Percentiles rank a stretch among this genome's conserved stretches.
These are phyloP conservation scores for Lentithecium fluviatile DNA, from an alignment of 495 filamentous ascomycete genomes.

Conservation along the genomic window DNA sequence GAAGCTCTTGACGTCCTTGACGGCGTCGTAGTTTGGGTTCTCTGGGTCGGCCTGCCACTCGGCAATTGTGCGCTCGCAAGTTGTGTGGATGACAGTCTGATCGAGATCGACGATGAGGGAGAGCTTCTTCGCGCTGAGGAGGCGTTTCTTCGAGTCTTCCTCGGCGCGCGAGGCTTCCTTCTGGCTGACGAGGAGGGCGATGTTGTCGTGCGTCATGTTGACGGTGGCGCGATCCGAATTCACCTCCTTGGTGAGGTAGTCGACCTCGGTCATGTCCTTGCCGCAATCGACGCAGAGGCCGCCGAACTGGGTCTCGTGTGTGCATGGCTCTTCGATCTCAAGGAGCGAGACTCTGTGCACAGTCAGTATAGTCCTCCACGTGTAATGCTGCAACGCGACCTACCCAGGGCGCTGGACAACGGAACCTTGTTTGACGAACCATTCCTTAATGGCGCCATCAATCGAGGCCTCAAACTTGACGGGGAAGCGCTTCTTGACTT, in stretches of 20 bases:
- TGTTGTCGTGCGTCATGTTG: conserved; percentile 90
- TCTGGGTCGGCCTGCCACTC: conserved; percentile 88
- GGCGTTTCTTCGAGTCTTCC: conserved; percentile 76
- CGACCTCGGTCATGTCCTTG: conserved; percentile 90
- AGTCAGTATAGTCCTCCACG: conserved; percentile 24
- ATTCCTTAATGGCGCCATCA: conserved; percentile 72
- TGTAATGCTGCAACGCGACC: background rate
- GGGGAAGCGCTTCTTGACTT: conserved; percentile 69
- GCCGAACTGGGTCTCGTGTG: conserved; percentile 85
- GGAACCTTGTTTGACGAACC: conserved; percentile 72
- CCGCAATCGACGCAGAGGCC: conserved; percentile 90
- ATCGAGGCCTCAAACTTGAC: conserved; percentile 76
- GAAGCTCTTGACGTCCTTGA: conserved; percentile 83
- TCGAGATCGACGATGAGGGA: conserved; percentile 96
- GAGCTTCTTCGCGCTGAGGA: conserved; percentile 76
- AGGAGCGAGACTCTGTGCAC: conserved; percentile 54
- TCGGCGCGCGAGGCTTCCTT: conserved; percentile 77
- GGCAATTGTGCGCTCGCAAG: conserved; percentile 91
- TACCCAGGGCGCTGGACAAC: conserved; percentile 51
- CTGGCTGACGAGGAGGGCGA: conserved; percentile 61
- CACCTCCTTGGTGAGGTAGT: conserved; percentile 58
- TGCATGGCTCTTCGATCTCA: conserved; percentile 85
- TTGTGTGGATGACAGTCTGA: conserved; percentile 97
- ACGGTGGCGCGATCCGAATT: conserved; percentile 81
- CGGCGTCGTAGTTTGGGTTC: conserved; percentile 87